Conservation (phyloP, 495 filamentous ascomycete species). For the Penicillium pulvis region DNA sequence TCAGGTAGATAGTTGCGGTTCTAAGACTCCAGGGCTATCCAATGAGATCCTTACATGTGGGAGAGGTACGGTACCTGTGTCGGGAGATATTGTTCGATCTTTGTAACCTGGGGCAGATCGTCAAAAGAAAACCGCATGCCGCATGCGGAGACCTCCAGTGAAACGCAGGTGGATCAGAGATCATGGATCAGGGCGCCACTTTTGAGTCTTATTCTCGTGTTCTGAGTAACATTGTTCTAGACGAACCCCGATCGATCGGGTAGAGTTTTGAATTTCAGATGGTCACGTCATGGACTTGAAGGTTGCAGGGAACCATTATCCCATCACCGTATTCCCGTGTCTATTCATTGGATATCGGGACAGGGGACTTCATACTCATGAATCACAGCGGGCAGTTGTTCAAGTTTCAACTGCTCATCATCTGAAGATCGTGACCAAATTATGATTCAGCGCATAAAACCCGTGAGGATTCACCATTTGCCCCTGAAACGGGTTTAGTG, state of each 20-base stretch:
- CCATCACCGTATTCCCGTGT: background rate
- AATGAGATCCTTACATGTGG: too few relatives aligned
- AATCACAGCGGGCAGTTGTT: background rate
- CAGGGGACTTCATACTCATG: background rate
- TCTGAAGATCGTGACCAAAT: background rate
- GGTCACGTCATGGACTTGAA: constrained; percentile 30
- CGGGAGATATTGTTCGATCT: too few relatives aligned
- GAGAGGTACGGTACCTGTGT: too few relatives aligned
- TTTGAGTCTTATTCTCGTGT: background rate
- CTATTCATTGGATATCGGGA: background rate
- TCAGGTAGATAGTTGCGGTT: too few relatives aligned
- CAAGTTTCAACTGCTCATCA: background rate
- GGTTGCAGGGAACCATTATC: background rate
- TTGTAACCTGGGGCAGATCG: too few relatives aligned
- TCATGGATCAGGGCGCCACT: background rate
- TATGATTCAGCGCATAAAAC: background rate
- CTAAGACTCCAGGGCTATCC: too few relatives aligned
- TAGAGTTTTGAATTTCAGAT: background rate
- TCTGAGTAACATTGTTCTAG: background rate
- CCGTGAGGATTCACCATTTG: background rate
- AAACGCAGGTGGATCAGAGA: too few relatives aligned
- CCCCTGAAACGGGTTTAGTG: background rate
- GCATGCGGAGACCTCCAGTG: too few relatives aligned
- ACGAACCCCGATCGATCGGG: background rate
- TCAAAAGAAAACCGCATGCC: too few relatives aligned